A percentile compares a stretch with the other conserved stretches of the same genome.
phyloP scores from a whole-genome alignment of 1,284 basidiomycete genomes.

The Agaricales sp. region DNA sequence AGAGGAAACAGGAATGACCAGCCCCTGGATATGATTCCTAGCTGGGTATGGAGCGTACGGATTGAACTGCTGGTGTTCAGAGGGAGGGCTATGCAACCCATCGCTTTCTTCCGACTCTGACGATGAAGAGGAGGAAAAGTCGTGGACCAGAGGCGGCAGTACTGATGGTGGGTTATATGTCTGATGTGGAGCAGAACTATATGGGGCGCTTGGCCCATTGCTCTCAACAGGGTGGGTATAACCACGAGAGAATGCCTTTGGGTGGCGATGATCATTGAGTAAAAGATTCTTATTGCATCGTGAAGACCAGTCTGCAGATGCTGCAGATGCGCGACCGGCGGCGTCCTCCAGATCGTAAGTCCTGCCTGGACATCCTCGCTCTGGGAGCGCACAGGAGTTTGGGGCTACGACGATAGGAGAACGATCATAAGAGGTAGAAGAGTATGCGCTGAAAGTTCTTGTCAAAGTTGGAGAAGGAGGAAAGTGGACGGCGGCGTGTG shows the following conservation, averaged over 20 bases:
- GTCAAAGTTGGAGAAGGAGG: slow-evolving; percentile 46
- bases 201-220: slow-evolving; percentile 16
- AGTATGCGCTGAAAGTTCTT: slow-evolving; percentile 44
- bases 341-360: slow-evolving; percentile 41
- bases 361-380: slow-evolving; percentile 58
- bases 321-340: slow-evolving; percentile 9
- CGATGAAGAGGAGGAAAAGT: slow-evolving; percentile 27
- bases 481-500: slow-evolving; percentile 34
- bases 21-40: not conserved
- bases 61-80: slow-evolving; percentile 11
- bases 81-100: slow-evolving; percentile 27
- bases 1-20: not conserved
- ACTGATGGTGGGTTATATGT: slow-evolving; percentile 9
- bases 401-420: slow-evolving; percentile 59
- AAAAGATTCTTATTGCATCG: slow-evolving; percentile 11
- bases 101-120: slow-evolving; percentile 58
- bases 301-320: slow-evolving; percentile 5
- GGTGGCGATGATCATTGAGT: slow-evolving; percentile 36
- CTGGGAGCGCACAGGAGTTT: slow-evolving; percentile 58
- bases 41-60: not conserved
- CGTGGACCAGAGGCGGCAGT: slow-evolving; percentile 43
- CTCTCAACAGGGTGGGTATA: slow-evolving; percentile 8
- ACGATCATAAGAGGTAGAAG: slow-evolving; percentile 52
- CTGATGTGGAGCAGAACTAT: slow-evolving; percentile 10
- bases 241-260: slow-evolving; percentile 9